Conservation (phyloP, 2,329 filamentous ascomycete species). For the Sarocladiaceae sp. region DNA sequence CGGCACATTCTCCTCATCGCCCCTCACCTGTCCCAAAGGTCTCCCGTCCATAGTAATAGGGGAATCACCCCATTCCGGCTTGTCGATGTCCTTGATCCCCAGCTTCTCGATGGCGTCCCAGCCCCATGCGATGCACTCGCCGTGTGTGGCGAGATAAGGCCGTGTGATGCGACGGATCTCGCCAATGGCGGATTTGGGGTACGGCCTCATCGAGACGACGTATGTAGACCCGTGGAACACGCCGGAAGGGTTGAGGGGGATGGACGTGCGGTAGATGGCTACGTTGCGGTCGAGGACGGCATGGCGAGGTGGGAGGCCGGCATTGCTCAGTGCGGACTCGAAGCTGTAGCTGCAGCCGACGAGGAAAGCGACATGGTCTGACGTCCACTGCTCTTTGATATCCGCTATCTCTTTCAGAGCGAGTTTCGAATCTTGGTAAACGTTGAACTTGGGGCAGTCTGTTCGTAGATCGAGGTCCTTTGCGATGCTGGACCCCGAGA, state of each 20-base stretch:
- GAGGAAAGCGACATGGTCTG: conserved; percentile 54
- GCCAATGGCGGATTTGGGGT: conserved; percentile 41
- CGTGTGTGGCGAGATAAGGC: conserved; percentile 50
- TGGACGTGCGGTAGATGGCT: conserved; percentile 54
- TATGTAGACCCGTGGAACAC: conserved; percentile 48
- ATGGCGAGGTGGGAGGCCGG: conserved; percentile 47
- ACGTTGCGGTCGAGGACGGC: conserved; percentile 41
- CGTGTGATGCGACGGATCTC: conserved; percentile 48
- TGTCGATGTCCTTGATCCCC: conserved; percentile 47
- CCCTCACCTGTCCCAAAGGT: conserved; percentile 23
- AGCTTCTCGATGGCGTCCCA: conserved; percentile 48
- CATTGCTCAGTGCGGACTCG: conserved; percentile 46
- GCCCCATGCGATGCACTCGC: conserved; percentile 59
- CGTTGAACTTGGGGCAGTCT: conserved; percentile 51
- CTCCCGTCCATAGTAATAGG: conserved; percentile 33
- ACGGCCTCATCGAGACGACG: conserved; percentile 60
- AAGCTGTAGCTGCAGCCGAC: conserved; percentile 61
- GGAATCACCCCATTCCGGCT: conserved; percentile 52
- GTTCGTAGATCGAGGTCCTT: conserved; percentile 47
- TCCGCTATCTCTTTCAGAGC: conserved; percentile 30
- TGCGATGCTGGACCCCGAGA: conserved; percentile 23
- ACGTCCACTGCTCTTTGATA: conserved; percentile 45
- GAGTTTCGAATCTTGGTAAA: conserved; percentile 46
- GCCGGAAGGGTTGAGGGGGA: conserved; percentile 51
- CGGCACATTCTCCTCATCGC: conserved; percentile 38